A percentile compares a stretch with the other conserved stretches of the same genome.
phyloP scores from a whole-genome alignment of 805 yeast genomes.

The Candida bentonensis region DNA sequence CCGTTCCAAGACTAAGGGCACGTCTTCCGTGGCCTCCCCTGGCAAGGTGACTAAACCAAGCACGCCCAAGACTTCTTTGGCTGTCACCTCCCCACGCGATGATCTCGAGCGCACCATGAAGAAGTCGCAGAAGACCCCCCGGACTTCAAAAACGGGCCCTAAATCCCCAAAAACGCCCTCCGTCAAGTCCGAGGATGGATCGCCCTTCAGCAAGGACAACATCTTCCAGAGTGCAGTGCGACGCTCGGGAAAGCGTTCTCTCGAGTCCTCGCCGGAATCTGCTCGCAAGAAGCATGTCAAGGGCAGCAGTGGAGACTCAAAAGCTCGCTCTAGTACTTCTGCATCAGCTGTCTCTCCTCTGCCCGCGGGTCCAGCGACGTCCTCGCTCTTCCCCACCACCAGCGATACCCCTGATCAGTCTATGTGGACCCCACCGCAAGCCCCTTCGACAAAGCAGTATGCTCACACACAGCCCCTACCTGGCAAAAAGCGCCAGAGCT shows the following conservation, averaged over 20 bases:
- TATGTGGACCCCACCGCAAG: background rate
- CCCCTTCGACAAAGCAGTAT: background rate
- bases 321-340: too few species aligned
- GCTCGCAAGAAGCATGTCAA: background rate
- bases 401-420: background rate
- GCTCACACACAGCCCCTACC: background rate
- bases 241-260: constrained; percentile 4
- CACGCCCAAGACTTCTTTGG: background rate
- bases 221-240: constrained; percentile 11
- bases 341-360: too few species aligned
- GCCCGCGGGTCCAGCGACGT: too few species aligned
- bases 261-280: background rate
- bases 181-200: constrained; percentile 1
- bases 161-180: background rate
- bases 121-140: constrained; percentile 8
- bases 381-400: too few species aligned
- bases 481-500: background rate
- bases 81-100: background rate
- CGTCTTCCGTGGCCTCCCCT: background rate
- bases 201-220: constrained; percentile 11
- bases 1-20: background rate
- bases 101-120: constrained; percentile 2
- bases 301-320: too few species aligned
- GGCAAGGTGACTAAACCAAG: background rate
- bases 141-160: constrained; percentile 5